Conservation (phyloP, 164 flowering plant genomes). For the Platanus orientalis region DNA sequence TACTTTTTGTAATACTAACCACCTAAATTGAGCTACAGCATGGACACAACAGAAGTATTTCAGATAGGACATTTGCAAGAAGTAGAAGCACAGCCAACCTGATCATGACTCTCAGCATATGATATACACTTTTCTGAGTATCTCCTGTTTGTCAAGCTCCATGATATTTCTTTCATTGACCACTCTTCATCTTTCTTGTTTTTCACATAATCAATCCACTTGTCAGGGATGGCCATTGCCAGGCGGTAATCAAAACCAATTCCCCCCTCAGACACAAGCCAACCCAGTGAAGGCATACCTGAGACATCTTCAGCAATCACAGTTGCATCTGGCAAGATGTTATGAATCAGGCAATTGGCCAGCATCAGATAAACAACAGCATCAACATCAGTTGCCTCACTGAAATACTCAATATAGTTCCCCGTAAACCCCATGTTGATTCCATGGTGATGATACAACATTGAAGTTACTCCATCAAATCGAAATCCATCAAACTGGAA, state of each 20-base stretch:
- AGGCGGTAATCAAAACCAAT: slow-evolving; percentile 94
- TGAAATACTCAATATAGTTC: slow-evolving; percentile 78
- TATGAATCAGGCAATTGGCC: slow-evolving; percentile 68
- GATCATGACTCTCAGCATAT: slow-evolving; percentile 98
- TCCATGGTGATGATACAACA: slow-evolving; percentile 97
- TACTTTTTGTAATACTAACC: not conserved
- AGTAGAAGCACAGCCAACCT: slow-evolving; percentile 38
- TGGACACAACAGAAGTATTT: not conserved
- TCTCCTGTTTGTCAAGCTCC: slow-evolving; percentile 85
- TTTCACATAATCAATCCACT: slow-evolving; percentile 92
- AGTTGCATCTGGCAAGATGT: slow-evolving; percentile 74
- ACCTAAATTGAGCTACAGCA: not conserved
- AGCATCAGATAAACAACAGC: slow-evolving; percentile 92
- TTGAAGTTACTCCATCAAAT: slow-evolving; percentile 96
- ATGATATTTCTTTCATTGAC: slow-evolving; percentile 78
- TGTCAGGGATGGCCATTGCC: slow-evolving; percentile 96
- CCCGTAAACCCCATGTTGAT: slow-evolving; percentile 78
- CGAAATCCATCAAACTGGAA: slow-evolving; percentile 93
- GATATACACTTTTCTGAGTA: slow-evolving; percentile 88
- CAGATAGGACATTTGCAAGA: not conserved
- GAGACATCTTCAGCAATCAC: slow-evolving; percentile 96
- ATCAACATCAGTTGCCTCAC: slow-evolving; percentile 89
- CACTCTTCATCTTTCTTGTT: slow-evolving; percentile 80
- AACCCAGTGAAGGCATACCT: slow-evolving; percentile 90
- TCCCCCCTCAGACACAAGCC: slow-evolving; percentile 77